phyloP scores from a whole-genome alignment of 495 filamentous ascomycete genomes.

The Xylaria scruposa region DNA sequence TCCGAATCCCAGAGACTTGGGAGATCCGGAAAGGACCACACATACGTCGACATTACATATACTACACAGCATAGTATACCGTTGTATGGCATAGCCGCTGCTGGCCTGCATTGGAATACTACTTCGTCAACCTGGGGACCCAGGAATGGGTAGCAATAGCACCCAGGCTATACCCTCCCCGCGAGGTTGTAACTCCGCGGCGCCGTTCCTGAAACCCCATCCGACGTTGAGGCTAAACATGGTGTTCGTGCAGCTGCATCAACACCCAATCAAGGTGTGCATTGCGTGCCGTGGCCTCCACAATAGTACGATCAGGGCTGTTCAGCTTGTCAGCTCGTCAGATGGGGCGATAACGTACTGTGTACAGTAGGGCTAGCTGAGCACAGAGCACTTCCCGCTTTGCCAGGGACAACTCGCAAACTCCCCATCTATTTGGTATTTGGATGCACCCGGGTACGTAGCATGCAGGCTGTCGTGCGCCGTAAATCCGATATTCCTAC shows the following conservation, averaged over 20 bases:
- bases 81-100: conserved; percentile 10
- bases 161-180: neutral
- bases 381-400: neutral
- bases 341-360: conserved; percentile 21
- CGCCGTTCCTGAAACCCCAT: neutral
- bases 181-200: conserved; percentile 1
- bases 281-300: conserved; percentile 17
- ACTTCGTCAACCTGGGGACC: conserved; percentile 9
- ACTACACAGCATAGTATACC: neutral
- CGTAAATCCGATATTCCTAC: neutral
- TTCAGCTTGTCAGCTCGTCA: conserved; percentile 22
- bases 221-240: neutral
- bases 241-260: neutral
- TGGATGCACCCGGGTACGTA: neutral
- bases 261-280: conserved; percentile 7
- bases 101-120: neutral
- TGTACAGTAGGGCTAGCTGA: conserved; percentile 25
- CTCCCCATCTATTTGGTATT: neutral
- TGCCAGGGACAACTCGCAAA: neutral
- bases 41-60: conserved; percentile 6
- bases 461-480: neutral
- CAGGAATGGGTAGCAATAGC: conserved; percentile 12
- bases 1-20: conserved; percentile 19
- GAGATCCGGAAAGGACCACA: conserved; percentile 23
- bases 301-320: neutral